A percentile compares a stretch with the other conserved stretches of the same genome.
phyloP scores from a whole-genome alignment of 148 eudicot genomes.

The Vaccinium vitisidaea region DNA sequence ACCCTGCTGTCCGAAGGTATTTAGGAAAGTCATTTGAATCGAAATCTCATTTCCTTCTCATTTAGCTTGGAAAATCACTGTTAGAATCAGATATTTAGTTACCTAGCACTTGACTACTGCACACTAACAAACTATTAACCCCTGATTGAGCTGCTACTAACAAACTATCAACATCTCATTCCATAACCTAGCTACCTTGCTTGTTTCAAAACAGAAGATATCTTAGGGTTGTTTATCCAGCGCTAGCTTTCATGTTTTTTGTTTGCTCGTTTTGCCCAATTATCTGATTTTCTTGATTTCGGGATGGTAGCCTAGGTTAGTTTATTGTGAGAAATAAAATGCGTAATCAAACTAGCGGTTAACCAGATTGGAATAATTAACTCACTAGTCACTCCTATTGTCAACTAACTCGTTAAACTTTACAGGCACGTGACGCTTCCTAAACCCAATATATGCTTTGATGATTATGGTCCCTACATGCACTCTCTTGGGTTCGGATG shows the following conservation, averaged over 20 bases:
- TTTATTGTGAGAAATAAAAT: not conserved
- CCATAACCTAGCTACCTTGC: no score
- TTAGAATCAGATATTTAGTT: not conserved
- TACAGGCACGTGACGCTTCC: not conserved
- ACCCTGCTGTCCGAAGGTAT: not conserved
- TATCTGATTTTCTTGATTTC: not conserved
- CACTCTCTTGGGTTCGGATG: constrained; percentile 8
- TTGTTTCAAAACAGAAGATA: no score
- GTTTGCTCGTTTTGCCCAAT: no score
- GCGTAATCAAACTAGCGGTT: not conserved
- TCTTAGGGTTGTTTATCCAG: no score
- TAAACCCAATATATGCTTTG: not conserved
- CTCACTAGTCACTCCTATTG: not conserved
- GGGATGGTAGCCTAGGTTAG: not conserved
- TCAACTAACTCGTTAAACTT: not conserved
- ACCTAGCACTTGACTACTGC: not conserved
- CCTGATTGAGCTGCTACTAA: no score
- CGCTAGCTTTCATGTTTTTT: no score
- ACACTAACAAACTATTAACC: no score
- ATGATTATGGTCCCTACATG: constrained; percentile 4
- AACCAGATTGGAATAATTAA: not conserved
- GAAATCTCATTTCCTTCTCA: not conserved
- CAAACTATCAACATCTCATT: no score
- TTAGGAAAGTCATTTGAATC: not conserved
- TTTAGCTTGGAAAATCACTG: not conserved